A percentile compares a stretch with the other conserved stretches of the same genome.
Conservation (phyloP, 768 basidiomycete genomes). For the Auriscalpium vulgare region DNA sequence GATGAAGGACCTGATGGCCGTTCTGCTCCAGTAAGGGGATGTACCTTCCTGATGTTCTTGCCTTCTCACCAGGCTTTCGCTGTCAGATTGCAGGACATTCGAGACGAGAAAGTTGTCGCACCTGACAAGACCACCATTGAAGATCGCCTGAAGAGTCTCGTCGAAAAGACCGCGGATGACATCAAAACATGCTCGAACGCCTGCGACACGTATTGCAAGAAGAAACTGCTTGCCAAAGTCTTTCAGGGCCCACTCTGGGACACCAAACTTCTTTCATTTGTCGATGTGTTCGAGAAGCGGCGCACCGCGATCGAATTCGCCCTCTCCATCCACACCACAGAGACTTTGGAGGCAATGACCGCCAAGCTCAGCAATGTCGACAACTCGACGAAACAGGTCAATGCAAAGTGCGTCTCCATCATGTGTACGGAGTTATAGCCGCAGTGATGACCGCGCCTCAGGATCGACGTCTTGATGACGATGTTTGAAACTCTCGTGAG, state of each 20-base stretch:
- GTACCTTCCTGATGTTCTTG: too few relatives aligned
- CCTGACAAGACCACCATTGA: slow-evolving; percentile 27
- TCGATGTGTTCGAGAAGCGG: too few relatives aligned
- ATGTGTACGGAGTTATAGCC: neutral
- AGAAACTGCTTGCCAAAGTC: too few relatives aligned
- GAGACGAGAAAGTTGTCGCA: slow-evolving; percentile 21
- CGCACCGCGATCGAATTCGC: too few relatives aligned
- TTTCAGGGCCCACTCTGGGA: too few relatives aligned
- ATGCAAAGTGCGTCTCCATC: slow-evolving; percentile 10
- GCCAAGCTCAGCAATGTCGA: too few relatives aligned
- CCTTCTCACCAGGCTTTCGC: neutral
- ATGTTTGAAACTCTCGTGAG: slow-evolving; percentile 11
- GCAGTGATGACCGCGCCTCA: neutral
- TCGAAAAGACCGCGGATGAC: slow-evolving; percentile 21
- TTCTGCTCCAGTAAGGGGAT: slow-evolving; percentile 3
- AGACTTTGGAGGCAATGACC: too few relatives aligned
- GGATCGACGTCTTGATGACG: slow-evolving; percentile 11
- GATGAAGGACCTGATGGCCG: slow-evolving; percentile 42
- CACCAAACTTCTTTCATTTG: too few relatives aligned
- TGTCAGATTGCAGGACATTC: slow-evolving; percentile 24
- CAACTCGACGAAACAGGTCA: slow-evolving; percentile 4
- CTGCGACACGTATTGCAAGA: too few relatives aligned
- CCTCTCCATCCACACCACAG: too few relatives aligned
- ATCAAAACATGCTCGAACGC: too few relatives aligned
- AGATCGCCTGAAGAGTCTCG: slow-evolving; percentile 25